Evolutionary conservation across 345 rosid species (phyloP), one percentile per base, ranked within the genome.

Genomic region (Rhodamnia argentea): DNA sequence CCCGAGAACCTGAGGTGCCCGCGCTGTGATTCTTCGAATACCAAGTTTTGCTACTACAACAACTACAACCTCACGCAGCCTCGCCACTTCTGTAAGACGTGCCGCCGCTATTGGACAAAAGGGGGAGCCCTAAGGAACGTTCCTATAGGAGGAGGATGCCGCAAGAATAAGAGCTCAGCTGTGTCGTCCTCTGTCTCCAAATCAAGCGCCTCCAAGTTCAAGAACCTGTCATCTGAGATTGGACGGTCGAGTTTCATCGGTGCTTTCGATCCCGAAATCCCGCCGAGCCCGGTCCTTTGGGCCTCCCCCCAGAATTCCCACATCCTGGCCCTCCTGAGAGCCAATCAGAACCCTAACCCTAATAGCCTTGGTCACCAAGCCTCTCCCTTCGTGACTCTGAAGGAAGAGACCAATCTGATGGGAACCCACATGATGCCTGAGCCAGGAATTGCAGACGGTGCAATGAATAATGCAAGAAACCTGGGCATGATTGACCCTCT

Each of bases 41-140:
- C 97, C 53, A 94, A 94, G 90, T 94, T 94, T 88, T 94, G 97
- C 85, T 94, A 94, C 91, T 94, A 93, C 90, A 94, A 94, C 93
- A 94, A 94, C 90, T 94, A 94, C 85, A 94, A 94, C 52, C 96
- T 94, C 83, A 94, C 96, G 26, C 97, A 94, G 92, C 97, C 97
- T 50, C 96, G 97, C 82, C 96, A 94, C 89, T 94, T 94, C 87
- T 94, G 97, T 92, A 94, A 94, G 94, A 93, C 96, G n/a, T 94
- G 97, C 70, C 97, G 97, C 57, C 93, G 97, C 4, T 94, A 94
- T 86, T 94, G 97, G 97, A 94, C 97, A 27, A 94, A 93, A 89
- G 97, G 97, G 4, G 97, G 97, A 20, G 94, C 96, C 23, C 91
- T 94, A 4, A 74, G 97, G 84, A 93, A 94, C 53, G 95, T 94